Conservation (phyloP, 257 asterid genomes). For the Solanum virginianum region DNA sequence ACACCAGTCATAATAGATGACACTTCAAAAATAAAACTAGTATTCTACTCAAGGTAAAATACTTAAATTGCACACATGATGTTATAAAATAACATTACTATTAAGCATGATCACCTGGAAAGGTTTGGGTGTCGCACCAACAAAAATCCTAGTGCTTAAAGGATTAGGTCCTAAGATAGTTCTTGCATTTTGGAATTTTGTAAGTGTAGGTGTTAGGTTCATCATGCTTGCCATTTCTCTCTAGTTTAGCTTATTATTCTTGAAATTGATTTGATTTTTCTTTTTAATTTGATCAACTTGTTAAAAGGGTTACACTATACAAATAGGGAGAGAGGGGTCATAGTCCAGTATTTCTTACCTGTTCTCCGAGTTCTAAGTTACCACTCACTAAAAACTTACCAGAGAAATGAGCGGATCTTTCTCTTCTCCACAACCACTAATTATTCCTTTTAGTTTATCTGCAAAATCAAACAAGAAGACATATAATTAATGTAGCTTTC, state of each 20-base stretch:
- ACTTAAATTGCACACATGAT: neutral
- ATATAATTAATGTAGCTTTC: neutral
- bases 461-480: neutral
- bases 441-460: neutral
- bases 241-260: neutral
- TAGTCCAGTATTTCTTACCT: neutral
- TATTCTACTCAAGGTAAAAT: too few species aligned
- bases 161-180: conserved; percentile 7
- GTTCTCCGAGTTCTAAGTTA: neutral
- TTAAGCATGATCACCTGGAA: conserved; percentile 19
- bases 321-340: neutral
- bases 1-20: neutral
- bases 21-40: too few species aligned
- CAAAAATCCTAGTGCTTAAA: conserved; percentile 8
- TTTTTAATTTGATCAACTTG: neutral
- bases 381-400: neutral
- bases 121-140: conserved; percentile 10
- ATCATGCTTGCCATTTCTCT: conserved; percentile 35
- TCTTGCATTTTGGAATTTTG: conserved; percentile 28
- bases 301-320: conserved; percentile 2
- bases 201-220: conserved; percentile 17
- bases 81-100: neutral
- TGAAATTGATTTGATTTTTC: neutral
- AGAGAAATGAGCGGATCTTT: neutral
- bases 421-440: neutral